These are phyloP conservation scores for Wallacemonas sp. DNA, from an alignment of 208 protist species.

Conservation along the genomic window DNA sequence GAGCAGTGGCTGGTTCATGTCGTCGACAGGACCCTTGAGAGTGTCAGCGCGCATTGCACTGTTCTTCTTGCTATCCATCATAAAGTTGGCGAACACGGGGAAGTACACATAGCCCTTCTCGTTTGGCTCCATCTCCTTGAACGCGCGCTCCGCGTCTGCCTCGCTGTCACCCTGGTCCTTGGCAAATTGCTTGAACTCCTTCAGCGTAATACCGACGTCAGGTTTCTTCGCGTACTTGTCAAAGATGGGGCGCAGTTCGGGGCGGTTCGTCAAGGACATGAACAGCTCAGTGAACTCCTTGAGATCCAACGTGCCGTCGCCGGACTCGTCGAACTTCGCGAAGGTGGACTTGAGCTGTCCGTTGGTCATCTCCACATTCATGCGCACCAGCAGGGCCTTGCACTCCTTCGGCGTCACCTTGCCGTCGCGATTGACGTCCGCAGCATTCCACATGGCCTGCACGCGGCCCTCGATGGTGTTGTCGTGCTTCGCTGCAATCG, in stretches of 20 bases:
- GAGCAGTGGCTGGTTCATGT: slow-evolving; percentile 53
- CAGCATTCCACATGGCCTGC: slow-evolving; percentile 38
- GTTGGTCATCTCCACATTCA: slow-evolving; percentile 41
- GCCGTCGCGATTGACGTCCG: slow-evolving; percentile 44
- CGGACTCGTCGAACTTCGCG: slow-evolving; percentile 29
- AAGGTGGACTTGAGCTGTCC: slow-evolving; percentile 23
- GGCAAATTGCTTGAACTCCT: slow-evolving; percentile 44
- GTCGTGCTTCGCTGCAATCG: slow-evolving; percentile 1
- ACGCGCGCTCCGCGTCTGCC: slow-evolving; percentile 5
- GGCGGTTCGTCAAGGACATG: slow-evolving; percentile 29
- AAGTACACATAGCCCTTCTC: slow-evolving; percentile 19
- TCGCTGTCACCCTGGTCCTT: slow-evolving; percentile 27
- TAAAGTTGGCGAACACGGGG: slow-evolving; percentile 28
- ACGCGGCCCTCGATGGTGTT: slow-evolving; percentile 31
- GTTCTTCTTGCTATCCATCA: slow-evolving; percentile 38
- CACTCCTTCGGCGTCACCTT: slow-evolving; percentile 42
- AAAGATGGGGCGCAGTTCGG: slow-evolving; percentile 41
- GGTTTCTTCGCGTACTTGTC: slow-evolving; percentile 15
- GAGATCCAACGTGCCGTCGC: slow-evolving; percentile 41
- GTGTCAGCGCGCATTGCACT: slow-evolving; percentile 21
- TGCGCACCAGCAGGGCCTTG: slow-evolving; percentile 38
- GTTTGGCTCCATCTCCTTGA: slow-evolving; percentile 22
- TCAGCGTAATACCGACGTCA: slow-evolving; percentile 29
- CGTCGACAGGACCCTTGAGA: slow-evolving; percentile 20
- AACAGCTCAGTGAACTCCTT: slow-evolving; percentile 56